phyloP scores from a whole-genome alignment of 768 basidiomycete genomes.

The Tricholoma hemisulphureum region DNA sequence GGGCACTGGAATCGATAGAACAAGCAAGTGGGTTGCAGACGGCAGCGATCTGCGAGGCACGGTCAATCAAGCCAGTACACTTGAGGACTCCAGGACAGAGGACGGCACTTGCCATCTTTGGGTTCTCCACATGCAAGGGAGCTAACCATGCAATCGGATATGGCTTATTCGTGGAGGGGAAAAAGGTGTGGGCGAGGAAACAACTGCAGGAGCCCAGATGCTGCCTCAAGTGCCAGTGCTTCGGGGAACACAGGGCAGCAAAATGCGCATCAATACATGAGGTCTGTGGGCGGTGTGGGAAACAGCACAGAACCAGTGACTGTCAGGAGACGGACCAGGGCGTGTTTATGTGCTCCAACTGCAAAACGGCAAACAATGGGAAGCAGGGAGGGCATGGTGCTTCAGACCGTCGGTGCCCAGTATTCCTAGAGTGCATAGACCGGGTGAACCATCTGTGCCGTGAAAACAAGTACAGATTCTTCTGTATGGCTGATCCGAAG shows the following conservation, averaged over 20 bases:
- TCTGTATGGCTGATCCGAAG: too few species aligned
- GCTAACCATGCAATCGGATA: slow-evolving; percentile 14
- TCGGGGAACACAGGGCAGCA: slow-evolving; percentile 14
- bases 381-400: background rate
- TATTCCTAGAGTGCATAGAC: background rate
- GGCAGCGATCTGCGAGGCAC: background rate
- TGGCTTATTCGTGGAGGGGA: slow-evolving; percentile 16
- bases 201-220: slow-evolving; percentile 13
- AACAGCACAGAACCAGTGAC: slow-evolving; percentile 14
- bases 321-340: slow-evolving; percentile 12
- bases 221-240: slow-evolving; percentile 17
- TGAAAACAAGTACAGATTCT: too few species aligned
- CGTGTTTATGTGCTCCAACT: slow-evolving; percentile 19
- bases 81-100: background rate
- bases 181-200: slow-evolving; percentile 7
- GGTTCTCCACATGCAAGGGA: background rate
- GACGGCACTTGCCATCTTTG: background rate
- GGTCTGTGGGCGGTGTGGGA: slow-evolving; percentile 13
- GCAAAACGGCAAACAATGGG: slow-evolving; percentile 6
- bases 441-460: too few species aligned
- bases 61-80: background rate
- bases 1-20: background rate
- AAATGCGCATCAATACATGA: slow-evolving; percentile 11
- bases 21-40: background rate
- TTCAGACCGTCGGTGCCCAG: background rate